Evolutionary conservation across 495 filamentous ascomycete genomes (phyloP).

Genomic region (Trichoderma orchidacearum): DNA sequence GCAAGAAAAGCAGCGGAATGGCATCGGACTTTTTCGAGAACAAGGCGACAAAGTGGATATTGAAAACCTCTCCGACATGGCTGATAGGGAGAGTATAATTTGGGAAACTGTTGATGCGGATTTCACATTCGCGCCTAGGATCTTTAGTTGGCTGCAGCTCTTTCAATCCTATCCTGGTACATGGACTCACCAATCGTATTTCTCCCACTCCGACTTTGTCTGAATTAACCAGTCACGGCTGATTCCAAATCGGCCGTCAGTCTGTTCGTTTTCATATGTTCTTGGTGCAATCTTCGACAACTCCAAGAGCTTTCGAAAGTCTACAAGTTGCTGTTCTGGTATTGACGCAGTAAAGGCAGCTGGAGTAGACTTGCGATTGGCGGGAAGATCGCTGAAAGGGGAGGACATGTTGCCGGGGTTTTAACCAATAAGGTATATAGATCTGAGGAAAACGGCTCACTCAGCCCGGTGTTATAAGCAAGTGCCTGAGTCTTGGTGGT

Average conservation of each 20-base stretch:
- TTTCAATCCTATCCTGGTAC: too few species aligned
- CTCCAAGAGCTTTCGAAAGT: slow-evolving; percentile 33
- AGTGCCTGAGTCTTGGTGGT: too few species aligned
- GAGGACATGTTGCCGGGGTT: too few species aligned
- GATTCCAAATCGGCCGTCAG: slow-evolving; percentile 35
- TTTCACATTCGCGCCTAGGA: slow-evolving; percentile 23
- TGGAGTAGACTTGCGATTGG: slow-evolving; percentile 1
- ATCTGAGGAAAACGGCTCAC: too few species aligned
- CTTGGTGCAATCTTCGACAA: slow-evolving; percentile 36
- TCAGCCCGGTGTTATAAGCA: too few species aligned
- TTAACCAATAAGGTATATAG: too few species aligned
- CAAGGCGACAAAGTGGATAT: slow-evolving; percentile 45
- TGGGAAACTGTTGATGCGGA: slow-evolving; percentile 44
- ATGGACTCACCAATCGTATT: slow-evolving; percentile 21
- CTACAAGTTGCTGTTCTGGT: slow-evolving; percentile 24
- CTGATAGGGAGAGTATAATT: slow-evolving; percentile 39
- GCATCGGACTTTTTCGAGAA: slow-evolving; percentile 45
- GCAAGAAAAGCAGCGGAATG: slow-evolving; percentile 39
- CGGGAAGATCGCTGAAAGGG: slow-evolving; percentile 1
- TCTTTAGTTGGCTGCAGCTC: not conserved
- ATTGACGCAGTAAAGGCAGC: slow-evolving; percentile 2
- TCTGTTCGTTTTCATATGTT: slow-evolving; percentile 32
- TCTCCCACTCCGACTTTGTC: slow-evolving; percentile 33
- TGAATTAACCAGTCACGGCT: slow-evolving; percentile 36
- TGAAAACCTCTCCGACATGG: slow-evolving; percentile 18